phyloP scores from a whole-genome alignment of 306 rosid genomes.

The Rubus parviflorus region DNA sequence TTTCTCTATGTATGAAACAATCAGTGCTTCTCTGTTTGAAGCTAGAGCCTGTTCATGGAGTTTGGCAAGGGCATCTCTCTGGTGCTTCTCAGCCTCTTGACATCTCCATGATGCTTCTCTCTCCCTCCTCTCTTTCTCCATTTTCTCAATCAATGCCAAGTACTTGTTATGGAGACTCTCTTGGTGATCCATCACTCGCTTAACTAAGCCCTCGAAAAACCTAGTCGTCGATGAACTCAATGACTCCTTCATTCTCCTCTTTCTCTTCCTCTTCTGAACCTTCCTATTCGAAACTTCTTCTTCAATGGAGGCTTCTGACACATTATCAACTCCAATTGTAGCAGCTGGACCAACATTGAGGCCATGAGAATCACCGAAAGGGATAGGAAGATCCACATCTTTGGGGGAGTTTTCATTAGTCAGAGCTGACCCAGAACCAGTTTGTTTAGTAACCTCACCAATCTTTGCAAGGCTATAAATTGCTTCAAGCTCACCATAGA shows the following conservation, averaged over 20 bases:
- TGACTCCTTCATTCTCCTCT: constrained; percentile 6
- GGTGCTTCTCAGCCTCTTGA: constrained; percentile 26
- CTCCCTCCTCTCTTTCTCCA: constrained; percentile 25
- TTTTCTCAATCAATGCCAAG: constrained; percentile 24
- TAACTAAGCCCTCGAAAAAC: constrained; percentile 27
- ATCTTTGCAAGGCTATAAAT: constrained; percentile 23
- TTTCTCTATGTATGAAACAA: constrained; percentile 35
- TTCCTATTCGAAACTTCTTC: constrained; percentile 18
- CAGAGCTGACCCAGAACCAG: constrained; percentile 34
- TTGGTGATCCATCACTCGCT: constrained; percentile 31
- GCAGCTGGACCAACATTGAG: constrained; percentile 2
- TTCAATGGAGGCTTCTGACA: constrained; percentile 20
- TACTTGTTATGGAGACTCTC: constrained; percentile 24
- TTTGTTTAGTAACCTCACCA: constrained; percentile 13
- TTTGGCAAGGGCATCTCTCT: constrained; percentile 30
- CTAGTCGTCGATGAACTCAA: constrained; percentile 15
- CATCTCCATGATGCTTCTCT: constrained; percentile 30
- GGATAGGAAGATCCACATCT: constrained; percentile 7
- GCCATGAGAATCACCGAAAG: not conserved
- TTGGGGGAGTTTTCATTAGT: constrained; percentile 11
- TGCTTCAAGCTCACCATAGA: constrained; percentile 28
- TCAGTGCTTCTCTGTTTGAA: constrained; percentile 31
- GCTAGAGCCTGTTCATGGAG: constrained; percentile 24
- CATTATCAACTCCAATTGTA: not conserved
- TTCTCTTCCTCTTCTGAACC: constrained; percentile 20